Conservation (phyloP, 192 early-diverging fungal genomes). For the Chytriomyces hyalinus region DNA sequence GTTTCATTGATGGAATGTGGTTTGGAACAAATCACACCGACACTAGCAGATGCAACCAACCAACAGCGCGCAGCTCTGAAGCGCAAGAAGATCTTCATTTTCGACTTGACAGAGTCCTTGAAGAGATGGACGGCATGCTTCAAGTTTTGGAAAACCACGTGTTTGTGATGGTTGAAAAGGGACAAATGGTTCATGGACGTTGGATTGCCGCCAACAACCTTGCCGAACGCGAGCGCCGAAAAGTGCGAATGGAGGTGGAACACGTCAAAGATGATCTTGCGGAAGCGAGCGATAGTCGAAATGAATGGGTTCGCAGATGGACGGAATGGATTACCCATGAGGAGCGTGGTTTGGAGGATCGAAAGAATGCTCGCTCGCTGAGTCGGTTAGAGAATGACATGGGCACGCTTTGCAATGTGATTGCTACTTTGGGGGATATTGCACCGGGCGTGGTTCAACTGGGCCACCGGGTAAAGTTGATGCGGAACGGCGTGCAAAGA, state of each 20-base stretch:
- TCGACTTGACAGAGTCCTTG: background rate
- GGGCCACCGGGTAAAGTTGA: slow-evolving; percentile 19
- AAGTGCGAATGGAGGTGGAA: slow-evolving; percentile 3
- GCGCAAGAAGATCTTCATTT: background rate
- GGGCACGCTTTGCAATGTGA: slow-evolving; percentile 1
- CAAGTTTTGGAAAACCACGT: slow-evolving; percentile 7
- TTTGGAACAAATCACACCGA: background rate
- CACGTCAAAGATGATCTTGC: slow-evolving; percentile 10
- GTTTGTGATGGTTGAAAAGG: slow-evolving; percentile 8
- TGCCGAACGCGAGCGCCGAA: slow-evolving; percentile 15
- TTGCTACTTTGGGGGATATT: slow-evolving; percentile 10
- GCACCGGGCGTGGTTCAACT: slow-evolving; percentile 26
- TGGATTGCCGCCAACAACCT: slow-evolving; percentile 23
- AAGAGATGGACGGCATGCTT: slow-evolving; percentile 12
- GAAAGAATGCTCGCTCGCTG: slow-evolving; percentile 4
- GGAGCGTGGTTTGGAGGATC: background rate
- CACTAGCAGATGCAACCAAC: background rate
- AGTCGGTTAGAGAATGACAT: slow-evolving; percentile 4
- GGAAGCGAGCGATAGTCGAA: background rate
- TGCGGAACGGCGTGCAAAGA: slow-evolving; percentile 16
- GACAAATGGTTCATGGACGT: slow-evolving; percentile 5
- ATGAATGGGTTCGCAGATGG: slow-evolving; percentile 6
- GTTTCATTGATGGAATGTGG: background rate
- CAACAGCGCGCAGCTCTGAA: background rate
- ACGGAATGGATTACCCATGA: slow-evolving; percentile 13